Base-by-base conservation (phyloP, 352 stramenopile genomes). In the Phytophthora agathidicida region DNA sequence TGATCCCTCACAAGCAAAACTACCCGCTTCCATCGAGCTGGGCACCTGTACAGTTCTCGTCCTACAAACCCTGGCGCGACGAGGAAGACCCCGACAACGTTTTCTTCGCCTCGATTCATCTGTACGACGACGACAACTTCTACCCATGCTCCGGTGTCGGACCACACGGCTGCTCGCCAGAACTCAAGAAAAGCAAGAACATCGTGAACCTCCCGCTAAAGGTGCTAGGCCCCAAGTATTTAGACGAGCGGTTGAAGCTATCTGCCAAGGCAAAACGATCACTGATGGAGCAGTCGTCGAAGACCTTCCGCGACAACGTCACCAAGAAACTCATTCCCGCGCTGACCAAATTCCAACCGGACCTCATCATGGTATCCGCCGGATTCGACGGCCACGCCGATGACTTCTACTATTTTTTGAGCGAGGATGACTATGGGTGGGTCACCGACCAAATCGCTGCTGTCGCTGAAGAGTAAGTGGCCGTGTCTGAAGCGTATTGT, bases 401-500 rank as follows among this genome's bases (percentile, higher is more conserved):
- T 32, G 80, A 90, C 20, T 85, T 86, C 44, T 86, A 88, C 68
- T 85, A 89, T 37, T 85, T 71, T 41, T 68, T 97, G 14, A 91
- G 67, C 47, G 71, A 91, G 28, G 78, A 93, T 47, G 91, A 97
- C 73, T 97, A 96, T 68, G 68, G 62, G 17, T 97, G 86, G 87
- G 68, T 93, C 49, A 94, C 89, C 11, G 74, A 84, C 26, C 71
- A 94, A 69, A 78, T 98, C 46, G 65, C 88, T 32, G 75, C 91
- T 46, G 83, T 98, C 60, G 93, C 93, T 2, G 87, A 97, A 63
- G 93, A 97, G 75, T 98, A 93, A 24, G 73, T 79, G 13, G 14
- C 7, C 23, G 13, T n/a, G 7, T n/a, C 19, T 24, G 2, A 0
- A 38, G 35, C 49, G 39, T 26, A 13, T 3, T 22, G 6, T 20